These are phyloP conservation scores for Eucalyptus cloeziana DNA, from an alignment of 345 rosid species.

Conservation along the genomic window DNA sequence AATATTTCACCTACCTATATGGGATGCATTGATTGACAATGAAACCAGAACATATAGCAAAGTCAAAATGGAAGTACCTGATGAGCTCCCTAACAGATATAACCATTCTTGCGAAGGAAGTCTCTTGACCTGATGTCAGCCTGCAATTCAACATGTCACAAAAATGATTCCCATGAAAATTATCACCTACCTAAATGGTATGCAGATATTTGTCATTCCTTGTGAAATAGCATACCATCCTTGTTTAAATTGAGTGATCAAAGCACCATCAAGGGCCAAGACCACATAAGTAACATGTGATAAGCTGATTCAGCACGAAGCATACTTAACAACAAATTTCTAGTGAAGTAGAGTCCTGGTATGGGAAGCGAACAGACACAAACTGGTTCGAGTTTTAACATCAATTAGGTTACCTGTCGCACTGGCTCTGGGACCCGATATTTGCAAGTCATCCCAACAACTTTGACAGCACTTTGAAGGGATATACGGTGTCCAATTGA, in stretches of 20 bases:
- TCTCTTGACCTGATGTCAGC: constrained; percentile 78
- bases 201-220: neutral
- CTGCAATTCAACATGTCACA: constrained; percentile 12
- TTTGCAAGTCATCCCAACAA: constrained; percentile 66
- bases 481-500: constrained; percentile 79
- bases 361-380: neutral
- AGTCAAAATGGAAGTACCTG: neutral
- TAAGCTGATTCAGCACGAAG: neutral
- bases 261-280: neutral
- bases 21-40: neutral
- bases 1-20: neutral
- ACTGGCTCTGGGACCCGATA: constrained; percentile 84
- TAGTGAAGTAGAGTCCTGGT: neutral
- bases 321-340: neutral
- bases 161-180: neutral
- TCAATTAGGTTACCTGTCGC: constrained; percentile 45
- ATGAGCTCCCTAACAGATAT: neutral
- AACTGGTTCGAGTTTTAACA: neutral
- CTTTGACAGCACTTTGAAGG: constrained; percentile 44
- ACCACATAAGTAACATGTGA: neutral
- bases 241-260: neutral
- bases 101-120: constrained; percentile 31
- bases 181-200: neutral
- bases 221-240: neutral
- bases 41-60: neutral